Conservation (phyloP, 2,329 filamentous ascomycete genomes). For the Aschersonia sp. region DNA sequence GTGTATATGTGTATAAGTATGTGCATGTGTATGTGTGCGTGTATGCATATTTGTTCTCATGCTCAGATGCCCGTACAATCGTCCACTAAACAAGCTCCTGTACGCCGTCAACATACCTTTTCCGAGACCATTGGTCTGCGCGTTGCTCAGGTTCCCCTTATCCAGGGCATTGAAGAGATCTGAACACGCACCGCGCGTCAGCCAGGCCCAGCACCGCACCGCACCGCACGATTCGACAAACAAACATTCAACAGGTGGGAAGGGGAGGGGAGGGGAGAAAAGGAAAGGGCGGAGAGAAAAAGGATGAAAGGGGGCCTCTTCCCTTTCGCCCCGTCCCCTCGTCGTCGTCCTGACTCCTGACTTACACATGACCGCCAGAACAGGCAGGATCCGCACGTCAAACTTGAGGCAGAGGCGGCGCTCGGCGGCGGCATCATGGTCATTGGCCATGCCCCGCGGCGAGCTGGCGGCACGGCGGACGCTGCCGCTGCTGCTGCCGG, state of each 20-base stretch:
- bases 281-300: neutral
- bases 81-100: neutral
- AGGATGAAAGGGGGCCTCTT: too few species aligned
- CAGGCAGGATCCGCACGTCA: conserved; percentile 36
- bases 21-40: too few species aligned
- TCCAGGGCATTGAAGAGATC: conserved; percentile 34
- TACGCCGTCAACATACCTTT: conserved; percentile 10
- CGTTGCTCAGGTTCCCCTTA: conserved; percentile 31
- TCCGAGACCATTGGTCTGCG: conserved; percentile 35
- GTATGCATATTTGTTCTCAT: too few species aligned
- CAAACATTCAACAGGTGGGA: neutral
- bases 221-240: neutral
- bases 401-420: conserved; percentile 37
- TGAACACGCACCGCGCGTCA: conserved; percentile 2
- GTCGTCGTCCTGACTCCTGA: neutral
- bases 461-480: too few species aligned
- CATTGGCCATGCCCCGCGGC: too few species aligned
- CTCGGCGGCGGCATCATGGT: conserved; percentile 26
- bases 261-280: too few species aligned
- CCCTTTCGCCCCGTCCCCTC: too few species aligned
- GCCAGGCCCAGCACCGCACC: neutral
- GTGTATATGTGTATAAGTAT: too few species aligned
- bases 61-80: too few species aligned
- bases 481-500: too few species aligned
- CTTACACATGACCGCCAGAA: conserved; percentile 38